Evolutionary conservation across 345 rosid species (phyloP).

Genomic region (Brassica carinata): DNA sequence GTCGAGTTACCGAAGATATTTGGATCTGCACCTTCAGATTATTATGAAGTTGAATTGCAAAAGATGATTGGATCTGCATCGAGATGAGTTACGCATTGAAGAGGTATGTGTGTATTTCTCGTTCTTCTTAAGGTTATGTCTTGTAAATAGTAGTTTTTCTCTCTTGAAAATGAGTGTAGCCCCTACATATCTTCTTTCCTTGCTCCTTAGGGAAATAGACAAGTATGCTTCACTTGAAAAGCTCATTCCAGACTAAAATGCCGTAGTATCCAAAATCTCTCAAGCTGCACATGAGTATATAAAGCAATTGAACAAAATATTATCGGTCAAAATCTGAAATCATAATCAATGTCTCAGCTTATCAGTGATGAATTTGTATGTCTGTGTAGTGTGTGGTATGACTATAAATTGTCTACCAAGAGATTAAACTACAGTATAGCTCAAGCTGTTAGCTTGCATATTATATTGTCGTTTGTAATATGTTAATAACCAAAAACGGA

Average conservation of each 20-base stretch:
- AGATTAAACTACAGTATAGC: conserved; percentile 8
- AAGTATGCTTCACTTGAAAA: neutral
- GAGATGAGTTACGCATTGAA: conserved; percentile 44
- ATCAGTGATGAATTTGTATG: neutral
- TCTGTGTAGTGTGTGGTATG: conserved; percentile 5
- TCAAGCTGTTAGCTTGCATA: conserved; percentile 8
- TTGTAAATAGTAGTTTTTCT: conserved; percentile 21
- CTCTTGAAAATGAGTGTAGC: neutral
- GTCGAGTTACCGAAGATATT: conserved; percentile 39
- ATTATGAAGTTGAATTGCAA: conserved; percentile 34
- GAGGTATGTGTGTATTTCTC: conserved; percentile 48
- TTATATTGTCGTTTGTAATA: neutral
- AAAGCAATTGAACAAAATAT: conserved; percentile 12
- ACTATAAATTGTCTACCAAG: conserved; percentile 6
- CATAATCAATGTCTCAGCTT: conserved; percentile 7
- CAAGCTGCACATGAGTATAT: conserved; percentile 6
- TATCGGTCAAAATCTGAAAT: conserved; percentile 13
- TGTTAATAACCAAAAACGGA: conserved; percentile 13
- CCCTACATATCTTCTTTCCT: neutral
- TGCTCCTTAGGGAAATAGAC: conserved; percentile 4
- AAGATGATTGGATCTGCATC: conserved; percentile 45
- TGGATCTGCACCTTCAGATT: conserved; percentile 34
- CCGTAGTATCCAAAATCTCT: conserved; percentile 15
- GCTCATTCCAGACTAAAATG: conserved; percentile 21
- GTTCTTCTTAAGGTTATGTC: conserved; percentile 1